Evolutionary conservation across 192 early-diverging fungal species (phyloP), one percentile per base, ranked within the genome.

Genomic region (Neocallimastix lanati): DNA sequence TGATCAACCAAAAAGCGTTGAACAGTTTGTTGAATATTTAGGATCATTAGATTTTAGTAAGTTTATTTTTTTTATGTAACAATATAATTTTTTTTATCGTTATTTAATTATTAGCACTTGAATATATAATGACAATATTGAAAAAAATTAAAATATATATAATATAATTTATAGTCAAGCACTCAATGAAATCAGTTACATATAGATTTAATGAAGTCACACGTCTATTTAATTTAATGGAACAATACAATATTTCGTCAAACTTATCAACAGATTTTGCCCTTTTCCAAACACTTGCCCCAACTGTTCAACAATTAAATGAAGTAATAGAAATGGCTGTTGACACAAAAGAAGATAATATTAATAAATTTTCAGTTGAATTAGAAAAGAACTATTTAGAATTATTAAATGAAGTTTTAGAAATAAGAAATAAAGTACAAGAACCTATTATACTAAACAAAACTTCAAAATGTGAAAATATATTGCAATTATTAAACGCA

Each of bases 21-120:
- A 91, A 80, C 84, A 81, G 25, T 91, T 90, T 83, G 90, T 91
- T 29, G 90, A 91, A 78, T 91, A 91, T 80, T 80, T 91, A 21
- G 86, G 82, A 29, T 90, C 87, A 86, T 85, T 91, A 28, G 90
- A 91, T 76, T 86, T 84, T 81, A 83, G 87, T 88, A 81, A 80
- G 3, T 35, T 77, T 29, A 21, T 2, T 36, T 12, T n/a, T n/a
- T n/a, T n/a, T n/a, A n/a, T n/a, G n/a, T n/a, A n/a, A n/a, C n/a
- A n/a, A n/a, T n/a, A n/a, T n/a, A n/a, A n/a, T n/a, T n/a, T n/a
- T n/a, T n/a, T n/a, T n/a, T n/a, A n/a, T n/a, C n/a, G n/a, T n/a
- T n/a, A n/a, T n/a, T n/a, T n/a, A n/a, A n/a, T n/a, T n/a, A n/a
- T n/a, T n/a, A n/a, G n/a, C n/a, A n/a, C n/a, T n/a, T n/a, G n/a